Evolutionary conservation across 2,329 filamentous ascomycete genomes (phyloP).

Genomic region (Trichoderma gracile): DNA sequence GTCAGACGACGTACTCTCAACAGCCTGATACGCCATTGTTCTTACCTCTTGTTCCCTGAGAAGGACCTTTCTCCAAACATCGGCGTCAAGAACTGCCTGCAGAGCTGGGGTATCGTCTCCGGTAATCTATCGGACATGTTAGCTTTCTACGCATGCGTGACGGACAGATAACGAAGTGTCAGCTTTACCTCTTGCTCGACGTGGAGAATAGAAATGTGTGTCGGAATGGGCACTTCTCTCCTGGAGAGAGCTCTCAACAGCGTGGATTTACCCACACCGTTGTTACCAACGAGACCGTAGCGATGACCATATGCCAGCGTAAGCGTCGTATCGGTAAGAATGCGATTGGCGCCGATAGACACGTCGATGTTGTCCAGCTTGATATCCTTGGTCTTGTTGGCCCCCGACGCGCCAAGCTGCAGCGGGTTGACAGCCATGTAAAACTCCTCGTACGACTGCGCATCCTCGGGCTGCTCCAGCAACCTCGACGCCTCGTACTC

Average conservation of each 20-base stretch:
- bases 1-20: not conserved
- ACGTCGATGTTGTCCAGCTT: constrained; percentile 97
- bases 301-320: constrained; percentile 89
- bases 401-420: constrained; percentile 67
- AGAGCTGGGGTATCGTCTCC: constrained; percentile 94
- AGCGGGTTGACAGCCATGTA: constrained; percentile 99
- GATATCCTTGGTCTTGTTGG: constrained; percentile 96
- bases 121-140: constrained; percentile 61
- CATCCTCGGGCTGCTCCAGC: constrained; percentile 76
- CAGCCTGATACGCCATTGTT: constrained; percentile 25
- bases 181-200: constrained; percentile 91
- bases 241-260: constrained; percentile 86
- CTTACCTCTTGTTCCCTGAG: constrained; percentile 81
- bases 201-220: constrained; percentile 97
- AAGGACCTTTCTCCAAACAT: constrained; percentile 97
- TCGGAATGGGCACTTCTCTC: constrained; percentile 91
- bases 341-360: constrained; percentile 83
- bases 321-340: constrained; percentile 85
- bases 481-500: constrained; percentile 94
- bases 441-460: constrained; percentile 97
- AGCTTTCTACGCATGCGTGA: not conserved
- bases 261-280: constrained; percentile 98
- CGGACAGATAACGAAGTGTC: not conserved
- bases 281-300: constrained; percentile 97
- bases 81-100: constrained; percentile 93